phyloP scores from a whole-genome alignment of 2,329 filamentous ascomycete species.

The Cercospora sojina region DNA sequence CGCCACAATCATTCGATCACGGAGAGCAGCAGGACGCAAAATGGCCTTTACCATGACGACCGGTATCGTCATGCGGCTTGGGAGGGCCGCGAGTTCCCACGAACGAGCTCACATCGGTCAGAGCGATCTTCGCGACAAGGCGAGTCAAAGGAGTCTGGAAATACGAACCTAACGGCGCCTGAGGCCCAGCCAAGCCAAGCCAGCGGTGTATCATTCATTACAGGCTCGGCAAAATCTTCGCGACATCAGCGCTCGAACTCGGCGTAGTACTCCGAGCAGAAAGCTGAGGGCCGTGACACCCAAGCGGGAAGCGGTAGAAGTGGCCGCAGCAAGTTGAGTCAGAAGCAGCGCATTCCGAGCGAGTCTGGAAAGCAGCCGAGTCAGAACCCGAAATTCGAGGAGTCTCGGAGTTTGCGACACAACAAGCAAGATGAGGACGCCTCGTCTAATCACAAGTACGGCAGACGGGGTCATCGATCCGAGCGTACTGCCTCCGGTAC shows the following conservation, averaged over 20 bases:
- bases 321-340: background rate
- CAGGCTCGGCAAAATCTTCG: slow-evolving; percentile 5
- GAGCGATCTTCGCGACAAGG: background rate
- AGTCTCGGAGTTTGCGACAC: background rate
- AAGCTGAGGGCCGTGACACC: background rate
- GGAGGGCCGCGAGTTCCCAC: slow-evolving; percentile 6
- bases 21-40: slow-evolving; percentile 22
- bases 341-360: background rate
- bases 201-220: slow-evolving; percentile 5
- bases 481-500: background rate
- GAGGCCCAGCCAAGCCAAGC: background rate
- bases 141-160: background rate
- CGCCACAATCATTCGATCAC: slow-evolving; percentile 27
- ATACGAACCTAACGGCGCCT: background rate
- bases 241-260: slow-evolving; percentile 9
- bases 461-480: background rate
- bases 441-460: background rate
- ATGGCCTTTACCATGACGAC: slow-evolving; percentile 16
- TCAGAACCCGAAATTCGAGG: background rate
- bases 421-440: background rate
- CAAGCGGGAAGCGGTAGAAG: background rate
- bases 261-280: slow-evolving; percentile 6
- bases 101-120: background rate
- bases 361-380: background rate
- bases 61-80: slow-evolving; percentile 22